A percentile compares a stretch with the other conserved stretches of the same genome.
phyloP scores from a whole-genome alignment of 1,284 basidiomycete genomes.

The Puccinia brachypodii region DNA sequence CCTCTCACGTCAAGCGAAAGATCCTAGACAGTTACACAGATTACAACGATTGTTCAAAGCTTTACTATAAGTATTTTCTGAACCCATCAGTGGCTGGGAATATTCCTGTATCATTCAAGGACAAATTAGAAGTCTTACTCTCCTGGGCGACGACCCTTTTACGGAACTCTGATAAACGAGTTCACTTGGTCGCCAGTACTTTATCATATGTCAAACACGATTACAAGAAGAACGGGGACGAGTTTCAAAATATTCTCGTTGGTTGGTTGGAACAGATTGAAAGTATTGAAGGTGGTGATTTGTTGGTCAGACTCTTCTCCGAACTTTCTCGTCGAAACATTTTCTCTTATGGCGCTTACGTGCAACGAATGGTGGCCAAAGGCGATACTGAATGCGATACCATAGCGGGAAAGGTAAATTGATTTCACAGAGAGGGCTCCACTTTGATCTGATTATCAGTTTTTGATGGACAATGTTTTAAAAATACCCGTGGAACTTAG shows the following conservation, averaged over 20 bases:
- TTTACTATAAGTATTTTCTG: slow-evolving; percentile 46
- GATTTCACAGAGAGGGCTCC: not conserved
- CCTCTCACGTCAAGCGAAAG: slow-evolving; percentile 12
- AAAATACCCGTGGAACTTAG: not conserved
- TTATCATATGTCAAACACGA: slow-evolving; percentile 38
- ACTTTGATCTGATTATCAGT: not conserved
- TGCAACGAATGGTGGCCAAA: slow-evolving; percentile 48
- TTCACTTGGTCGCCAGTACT: slow-evolving; percentile 31
- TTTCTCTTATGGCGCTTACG: slow-evolving; percentile 47
- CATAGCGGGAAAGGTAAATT: slow-evolving; percentile 42
- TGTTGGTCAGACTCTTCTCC: slow-evolving; percentile 45
- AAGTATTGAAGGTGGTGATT: slow-evolving; percentile 37
- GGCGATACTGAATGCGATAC: slow-evolving; percentile 47
- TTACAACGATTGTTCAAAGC: slow-evolving; percentile 40
- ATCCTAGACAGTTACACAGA: slow-evolving; percentile 43
- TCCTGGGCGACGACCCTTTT: slow-evolving; percentile 44
- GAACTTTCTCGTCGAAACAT: slow-evolving; percentile 42
- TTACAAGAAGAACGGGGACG: slow-evolving; percentile 32
- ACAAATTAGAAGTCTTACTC: slow-evolving; percentile 40
- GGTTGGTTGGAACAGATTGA: slow-evolving; percentile 48
- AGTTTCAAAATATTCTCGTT: slow-evolving; percentile 44
- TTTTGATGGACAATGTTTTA: not conserved
- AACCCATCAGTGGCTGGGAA: slow-evolving; percentile 32
- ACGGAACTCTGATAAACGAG: slow-evolving; percentile 16
- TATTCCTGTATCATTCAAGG: slow-evolving; percentile 31